phyloP scores from a whole-genome alignment of 2,329 filamentous ascomycete species.

The Claviceps africana region DNA sequence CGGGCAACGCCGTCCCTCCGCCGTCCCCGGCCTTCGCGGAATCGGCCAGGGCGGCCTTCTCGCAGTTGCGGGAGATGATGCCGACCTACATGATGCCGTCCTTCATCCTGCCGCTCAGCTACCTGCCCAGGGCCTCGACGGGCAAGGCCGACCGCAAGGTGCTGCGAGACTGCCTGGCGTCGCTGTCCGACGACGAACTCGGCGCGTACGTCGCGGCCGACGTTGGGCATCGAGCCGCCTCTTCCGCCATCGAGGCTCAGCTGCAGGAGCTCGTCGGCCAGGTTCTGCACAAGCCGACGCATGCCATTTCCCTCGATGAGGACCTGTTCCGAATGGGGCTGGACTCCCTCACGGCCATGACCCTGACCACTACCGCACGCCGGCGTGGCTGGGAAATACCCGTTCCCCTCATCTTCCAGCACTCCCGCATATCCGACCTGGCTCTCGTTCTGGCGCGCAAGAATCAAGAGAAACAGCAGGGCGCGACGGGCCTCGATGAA shows the following conservation, averaged over 20 bases:
- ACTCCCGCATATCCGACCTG: background rate
- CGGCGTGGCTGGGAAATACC: background rate
- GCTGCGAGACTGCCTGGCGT: background rate
- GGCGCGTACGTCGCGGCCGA: background rate
- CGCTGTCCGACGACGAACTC: background rate
- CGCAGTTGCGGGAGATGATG: background rate
- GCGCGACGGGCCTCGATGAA: background rate
- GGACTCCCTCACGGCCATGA: slow-evolving; percentile 1
- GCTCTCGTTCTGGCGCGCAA: background rate
- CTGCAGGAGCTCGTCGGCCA: background rate
- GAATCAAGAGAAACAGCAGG: background rate
- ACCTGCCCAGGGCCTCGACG: background rate
- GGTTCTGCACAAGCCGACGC: background rate
- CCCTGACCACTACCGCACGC: background rate
- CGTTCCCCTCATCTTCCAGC: background rate
- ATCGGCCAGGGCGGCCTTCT: background rate
- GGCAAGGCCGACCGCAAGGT: background rate
- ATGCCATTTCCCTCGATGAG: background rate
- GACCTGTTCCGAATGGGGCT: background rate
- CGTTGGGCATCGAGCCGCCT: background rate
- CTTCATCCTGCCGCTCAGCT: background rate
- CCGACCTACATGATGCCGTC: background rate
- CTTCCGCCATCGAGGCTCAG: background rate
- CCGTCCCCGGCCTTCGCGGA: background rate
- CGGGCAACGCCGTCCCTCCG: background rate